These are phyloP conservation scores for Paecilomyces sp. DNA, from an alignment of 2,329 filamentous ascomycete genomes.

Conservation along the genomic window DNA sequence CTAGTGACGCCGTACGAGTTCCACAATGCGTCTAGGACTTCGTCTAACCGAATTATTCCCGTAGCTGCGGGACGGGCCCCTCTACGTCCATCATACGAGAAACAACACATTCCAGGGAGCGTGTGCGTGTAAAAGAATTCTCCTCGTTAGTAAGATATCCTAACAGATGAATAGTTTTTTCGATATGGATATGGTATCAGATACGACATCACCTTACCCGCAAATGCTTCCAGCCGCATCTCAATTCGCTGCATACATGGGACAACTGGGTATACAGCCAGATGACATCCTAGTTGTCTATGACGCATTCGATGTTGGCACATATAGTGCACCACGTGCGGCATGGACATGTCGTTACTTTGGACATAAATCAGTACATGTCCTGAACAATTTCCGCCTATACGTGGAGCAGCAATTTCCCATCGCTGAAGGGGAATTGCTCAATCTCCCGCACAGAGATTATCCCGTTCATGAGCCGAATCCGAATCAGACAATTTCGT, in stretches of 20 bases:
- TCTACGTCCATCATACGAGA: conserved; percentile 7
- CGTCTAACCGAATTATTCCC: conserved; percentile 14
- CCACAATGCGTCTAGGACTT: neutral
- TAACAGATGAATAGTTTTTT: conserved; percentile 16
- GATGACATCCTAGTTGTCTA: conserved; percentile 22
- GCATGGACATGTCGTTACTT: conserved; percentile 21
- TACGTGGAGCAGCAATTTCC: conserved; percentile 15
- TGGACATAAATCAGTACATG: conserved; percentile 18
- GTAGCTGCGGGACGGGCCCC: conserved; percentile 14
- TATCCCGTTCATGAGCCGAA: neutral
- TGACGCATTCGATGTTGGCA: conserved; percentile 18
- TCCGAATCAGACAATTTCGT: neutral
- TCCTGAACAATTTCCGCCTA: conserved; percentile 21
- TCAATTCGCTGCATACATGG: conserved; percentile 15
- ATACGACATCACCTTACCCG: conserved; percentile 16
- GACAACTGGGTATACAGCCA: conserved; percentile 11
- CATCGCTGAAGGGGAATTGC: conserved; percentile 5
- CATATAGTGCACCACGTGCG: conserved; percentile 21
- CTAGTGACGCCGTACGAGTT: neutral
- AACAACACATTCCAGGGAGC: conserved; percentile 16
- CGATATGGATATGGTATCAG: conserved; percentile 18
- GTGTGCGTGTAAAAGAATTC: conserved; percentile 8
- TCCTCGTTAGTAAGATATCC: neutral
- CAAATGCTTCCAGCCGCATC: conserved; percentile 19
- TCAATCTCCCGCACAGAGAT: neutral